phyloP scores from a whole-genome alignment of 306 rosid species.

The Pueraria montana region DNA sequence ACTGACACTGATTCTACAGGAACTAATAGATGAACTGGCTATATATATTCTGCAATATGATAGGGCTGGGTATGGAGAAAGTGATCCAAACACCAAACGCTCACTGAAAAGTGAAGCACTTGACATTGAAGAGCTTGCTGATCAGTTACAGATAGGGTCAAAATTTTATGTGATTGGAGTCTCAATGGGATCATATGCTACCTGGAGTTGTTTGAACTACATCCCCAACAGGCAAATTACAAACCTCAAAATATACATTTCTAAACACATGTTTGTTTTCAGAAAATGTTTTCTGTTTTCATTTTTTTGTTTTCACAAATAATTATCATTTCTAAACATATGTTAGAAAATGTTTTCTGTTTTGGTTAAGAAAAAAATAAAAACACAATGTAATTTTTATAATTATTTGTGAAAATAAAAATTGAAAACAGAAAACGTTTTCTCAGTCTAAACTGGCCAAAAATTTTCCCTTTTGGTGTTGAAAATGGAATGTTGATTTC shows the following conservation, averaged over 20 bases:
- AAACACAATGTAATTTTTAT: neutral
- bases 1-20: slow-evolving; percentile 68
- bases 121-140: slow-evolving; percentile 90
- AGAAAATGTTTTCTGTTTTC: neutral
- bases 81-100: slow-evolving; percentile 87
- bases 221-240: slow-evolving; percentile 82
- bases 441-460: neutral
- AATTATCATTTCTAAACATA: neutral
- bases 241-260: slow-evolving; percentile 31
- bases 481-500: slow-evolving; percentile 19
- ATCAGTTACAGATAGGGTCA: slow-evolving; percentile 73
- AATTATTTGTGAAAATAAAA: neutral
- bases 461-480: neutral
- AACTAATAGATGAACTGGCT: slow-evolving; percentile 78
- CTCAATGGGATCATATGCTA: slow-evolving; percentile 89
- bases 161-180: slow-evolving; percentile 90
- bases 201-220: slow-evolving; percentile 91
- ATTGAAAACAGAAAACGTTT: neutral
- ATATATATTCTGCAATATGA: slow-evolving; percentile 82
- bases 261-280: neutral
- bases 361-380: neutral
- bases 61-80: slow-evolving; percentile 93
- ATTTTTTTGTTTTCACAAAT: neutral
- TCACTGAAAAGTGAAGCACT: slow-evolving; percentile 80
- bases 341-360: too few species aligned